A percentile compares a stretch with the other conserved stretches of the same genome.
These are phyloP conservation scores for Boletus pseudo-olivaceus DNA, from an alignment of 768 basidiomycete species.

Conservation along the genomic window DNA sequence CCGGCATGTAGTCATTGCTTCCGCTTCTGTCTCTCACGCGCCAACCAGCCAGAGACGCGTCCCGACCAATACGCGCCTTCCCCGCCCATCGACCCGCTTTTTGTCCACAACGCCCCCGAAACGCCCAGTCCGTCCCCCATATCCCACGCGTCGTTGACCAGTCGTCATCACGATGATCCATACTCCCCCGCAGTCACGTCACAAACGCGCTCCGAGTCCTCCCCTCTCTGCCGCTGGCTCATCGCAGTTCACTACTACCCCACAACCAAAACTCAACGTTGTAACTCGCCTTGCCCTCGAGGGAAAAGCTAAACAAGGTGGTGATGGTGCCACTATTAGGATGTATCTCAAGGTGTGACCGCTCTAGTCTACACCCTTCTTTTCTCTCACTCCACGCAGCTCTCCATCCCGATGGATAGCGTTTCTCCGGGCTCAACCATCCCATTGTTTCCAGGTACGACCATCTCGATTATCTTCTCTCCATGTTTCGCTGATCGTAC, in stretches of 20 bases:
- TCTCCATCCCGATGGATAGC: conserved; percentile 64
- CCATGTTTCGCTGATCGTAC: background rate
- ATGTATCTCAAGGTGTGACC: conserved; percentile 71
- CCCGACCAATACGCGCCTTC: conserved; percentile 7
- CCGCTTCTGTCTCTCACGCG: conserved; percentile 8
- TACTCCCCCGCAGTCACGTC: conserved; percentile 24
- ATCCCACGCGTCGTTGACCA: background rate
- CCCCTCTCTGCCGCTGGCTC: conserved; percentile 34
- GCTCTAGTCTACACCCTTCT: background rate
- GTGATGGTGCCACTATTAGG: conserved; percentile 63
- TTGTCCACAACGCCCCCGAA: conserved; percentile 9
- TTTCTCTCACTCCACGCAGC: conserved; percentile 34
- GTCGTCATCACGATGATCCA: conserved; percentile 6
- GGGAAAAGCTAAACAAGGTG: conserved; percentile 63
- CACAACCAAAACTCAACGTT: conserved; percentile 55
- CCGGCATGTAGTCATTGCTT: background rate
- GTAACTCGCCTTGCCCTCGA: conserved; percentile 74
- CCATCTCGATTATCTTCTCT: background rate
- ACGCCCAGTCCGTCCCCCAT: background rate
- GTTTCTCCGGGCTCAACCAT: conserved; percentile 65
- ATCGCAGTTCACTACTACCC: conserved; percentile 43
- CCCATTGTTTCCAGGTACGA: conserved; percentile 67
- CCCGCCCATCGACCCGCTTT: conserved; percentile 9
- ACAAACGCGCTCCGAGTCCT: conserved; percentile 30
- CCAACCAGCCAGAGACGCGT: conserved; percentile 19